phyloP scores from a whole-genome alignment of 805 yeast species.

The Metschnikowia matae region DNA sequence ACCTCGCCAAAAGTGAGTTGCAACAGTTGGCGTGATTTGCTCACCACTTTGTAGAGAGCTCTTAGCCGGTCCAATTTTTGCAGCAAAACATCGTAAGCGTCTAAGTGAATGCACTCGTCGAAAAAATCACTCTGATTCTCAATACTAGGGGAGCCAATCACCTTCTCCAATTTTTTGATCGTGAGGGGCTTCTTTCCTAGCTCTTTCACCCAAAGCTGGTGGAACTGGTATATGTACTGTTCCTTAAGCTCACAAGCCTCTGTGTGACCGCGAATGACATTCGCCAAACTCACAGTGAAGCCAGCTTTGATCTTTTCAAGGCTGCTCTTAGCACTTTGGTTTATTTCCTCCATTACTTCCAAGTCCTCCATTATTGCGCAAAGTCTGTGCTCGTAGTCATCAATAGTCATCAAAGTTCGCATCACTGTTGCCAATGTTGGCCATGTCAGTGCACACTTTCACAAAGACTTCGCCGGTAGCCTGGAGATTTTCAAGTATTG shows the following conservation, averaged over 20 bases:
- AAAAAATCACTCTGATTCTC: too few relatives aligned
- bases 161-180: not conserved
- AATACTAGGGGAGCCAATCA: not conserved
- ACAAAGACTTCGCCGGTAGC: too few relatives aligned
- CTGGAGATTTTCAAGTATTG: not conserved
- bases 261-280: not conserved
- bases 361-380: not conserved
- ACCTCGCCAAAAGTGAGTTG: too few relatives aligned
- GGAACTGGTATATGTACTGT: not conserved
- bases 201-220: not conserved
- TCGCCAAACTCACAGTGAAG: not conserved
- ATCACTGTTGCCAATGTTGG: not conserved
- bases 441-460: too few relatives aligned
- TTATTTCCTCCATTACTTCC: not conserved
- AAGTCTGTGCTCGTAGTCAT: not conserved
- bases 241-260: not conserved
- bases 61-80: not conserved
- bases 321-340: not conserved
- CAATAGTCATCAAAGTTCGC: not conserved
- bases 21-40: too few relatives aligned
- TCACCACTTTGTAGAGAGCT: not conserved
- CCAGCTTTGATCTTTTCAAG: not conserved
- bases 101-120: too few relatives aligned
- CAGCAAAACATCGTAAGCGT: too few relatives aligned
- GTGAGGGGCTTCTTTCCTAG: not conserved